Evolutionary conservation across 2,329 filamentous ascomycete species (phyloP).

Genomic region (Monilinia laxa): DNA sequence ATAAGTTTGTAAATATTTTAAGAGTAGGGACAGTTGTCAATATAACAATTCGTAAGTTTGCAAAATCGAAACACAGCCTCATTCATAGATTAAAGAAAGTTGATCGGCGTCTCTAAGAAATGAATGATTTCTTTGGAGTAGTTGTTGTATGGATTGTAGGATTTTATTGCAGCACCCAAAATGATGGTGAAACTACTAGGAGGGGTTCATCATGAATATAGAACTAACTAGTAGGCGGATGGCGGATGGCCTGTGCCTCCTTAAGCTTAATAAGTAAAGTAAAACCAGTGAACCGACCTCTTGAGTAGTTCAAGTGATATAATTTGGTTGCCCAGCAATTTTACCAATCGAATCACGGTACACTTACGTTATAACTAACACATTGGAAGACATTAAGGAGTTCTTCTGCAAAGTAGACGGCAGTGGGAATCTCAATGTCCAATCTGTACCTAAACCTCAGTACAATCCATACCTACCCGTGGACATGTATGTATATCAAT

Average conservation of each 20-base stretch:
- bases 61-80: slow-evolving; percentile 5
- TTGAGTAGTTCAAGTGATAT: background rate
- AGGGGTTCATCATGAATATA: slow-evolving; percentile 6
- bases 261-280: background rate
- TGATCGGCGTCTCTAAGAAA: background rate
- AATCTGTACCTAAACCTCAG: background rate
- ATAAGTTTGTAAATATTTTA: background rate
- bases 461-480: too few relatives aligned
- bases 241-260: slow-evolving; percentile 15
- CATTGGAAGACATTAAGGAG: background rate
- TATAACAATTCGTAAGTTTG: slow-evolving; percentile 9
- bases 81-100: slow-evolving; percentile 17
- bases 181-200: background rate
- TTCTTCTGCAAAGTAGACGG: background rate
- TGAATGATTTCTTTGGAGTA: background rate
- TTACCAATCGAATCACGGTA: background rate
- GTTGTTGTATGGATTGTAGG: background rate
- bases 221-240: too few relatives aligned
- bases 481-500: too few relatives aligned
- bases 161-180: background rate
- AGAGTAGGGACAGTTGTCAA: slow-evolving; percentile 11
- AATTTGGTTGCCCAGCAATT: background rate
- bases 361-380: background rate
- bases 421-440: background rate
- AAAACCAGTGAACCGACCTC: background rate